Conservation (phyloP, 768 basidiomycete species). For the Erythrobasidium yunnanense region DNA sequence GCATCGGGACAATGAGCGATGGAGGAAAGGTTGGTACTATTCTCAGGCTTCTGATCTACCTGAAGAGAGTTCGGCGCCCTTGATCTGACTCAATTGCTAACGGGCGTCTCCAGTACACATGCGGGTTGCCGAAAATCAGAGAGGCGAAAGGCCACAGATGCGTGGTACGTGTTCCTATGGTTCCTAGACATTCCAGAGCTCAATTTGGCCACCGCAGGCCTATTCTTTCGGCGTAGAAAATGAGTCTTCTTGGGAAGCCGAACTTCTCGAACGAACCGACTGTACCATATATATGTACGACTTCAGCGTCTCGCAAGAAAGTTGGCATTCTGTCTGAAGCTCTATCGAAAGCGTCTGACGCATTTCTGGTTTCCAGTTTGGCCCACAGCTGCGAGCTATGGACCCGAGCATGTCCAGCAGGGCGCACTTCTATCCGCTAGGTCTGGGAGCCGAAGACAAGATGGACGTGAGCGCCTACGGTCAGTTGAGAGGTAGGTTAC, state of each 20-base stretch:
- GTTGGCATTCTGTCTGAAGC: no score
- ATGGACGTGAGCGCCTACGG: constrained; percentile 44
- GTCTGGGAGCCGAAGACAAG: constrained; percentile 45
- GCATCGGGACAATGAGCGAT: neutral
- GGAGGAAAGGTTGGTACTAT: neutral
- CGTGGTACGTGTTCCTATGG: neutral
- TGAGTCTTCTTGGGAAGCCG: neutral
- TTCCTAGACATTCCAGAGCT: no score
- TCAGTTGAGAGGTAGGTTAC: no score
- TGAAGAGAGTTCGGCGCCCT: no score
- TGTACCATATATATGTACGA: neutral
- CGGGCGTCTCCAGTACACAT: neutral
- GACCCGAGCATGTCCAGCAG: constrained; percentile 34
- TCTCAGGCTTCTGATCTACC: no score
- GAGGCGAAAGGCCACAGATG: neutral
- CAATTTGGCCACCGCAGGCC: neutral
- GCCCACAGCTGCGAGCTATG: constrained; percentile 37
- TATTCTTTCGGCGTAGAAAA: neutral
- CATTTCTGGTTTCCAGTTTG: no score
- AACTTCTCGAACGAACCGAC: neutral
- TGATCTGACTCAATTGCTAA: neutral
- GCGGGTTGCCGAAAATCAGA: neutral
- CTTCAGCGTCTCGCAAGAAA: neutral
- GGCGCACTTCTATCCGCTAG: constrained; percentile 47
- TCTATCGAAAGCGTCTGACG: no score